Evolutionary conservation across 2,329 filamentous ascomycete genomes (phyloP), one percentile per base, ranked within the genome.

Genomic region (Paracoccidioides brasiliensis): DNA sequence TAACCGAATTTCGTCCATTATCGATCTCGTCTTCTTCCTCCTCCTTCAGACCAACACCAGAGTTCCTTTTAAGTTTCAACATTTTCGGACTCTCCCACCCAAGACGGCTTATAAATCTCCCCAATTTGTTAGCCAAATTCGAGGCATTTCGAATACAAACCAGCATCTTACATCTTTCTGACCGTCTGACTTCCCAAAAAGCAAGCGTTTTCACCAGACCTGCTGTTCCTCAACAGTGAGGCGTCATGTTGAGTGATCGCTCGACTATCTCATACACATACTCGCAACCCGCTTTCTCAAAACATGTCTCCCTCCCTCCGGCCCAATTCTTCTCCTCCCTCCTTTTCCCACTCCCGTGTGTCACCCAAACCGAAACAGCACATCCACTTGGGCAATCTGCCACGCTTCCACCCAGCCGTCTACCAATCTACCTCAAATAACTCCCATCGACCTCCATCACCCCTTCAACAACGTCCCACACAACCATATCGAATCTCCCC

Each of bases 371-470:
- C 55, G 14, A 53, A 60, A 1, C 58, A 60, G 37, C 57, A 61
- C 43, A 59, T 64, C 46, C 66, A 72, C 49, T 67, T 75, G 10
- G 67, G 66, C 46, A 71, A 61, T 49, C 64, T 76, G 15, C 73
- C 73, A n/a, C 69, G 72, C 33, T 75, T 73, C 59, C 73, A 76
- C 60, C 73, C 74, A 1, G 69, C 72, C 8, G 70, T 73, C 55
- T 76, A 74, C 57, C 71, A 70, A 53, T 63, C 69, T 5, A 57
- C 62, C 7, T 59, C 59, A 44, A 62, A 55, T 51, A 57, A 63
- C 8, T 62, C 64, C 32, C 59, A 60, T 12, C 70, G 68, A 56
- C 69, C 65, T n/a, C 60, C 62, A 3, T 68, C 61, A 28, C 70
- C 64, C 46, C 69, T 59, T n/a, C 68, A 67, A 59, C 64, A 37